Percentiles rank a stretch among this genome's conserved stretches.
Conservation (phyloP, 306 rosid genomes). For the Lithocarpus polystachyus region DNA sequence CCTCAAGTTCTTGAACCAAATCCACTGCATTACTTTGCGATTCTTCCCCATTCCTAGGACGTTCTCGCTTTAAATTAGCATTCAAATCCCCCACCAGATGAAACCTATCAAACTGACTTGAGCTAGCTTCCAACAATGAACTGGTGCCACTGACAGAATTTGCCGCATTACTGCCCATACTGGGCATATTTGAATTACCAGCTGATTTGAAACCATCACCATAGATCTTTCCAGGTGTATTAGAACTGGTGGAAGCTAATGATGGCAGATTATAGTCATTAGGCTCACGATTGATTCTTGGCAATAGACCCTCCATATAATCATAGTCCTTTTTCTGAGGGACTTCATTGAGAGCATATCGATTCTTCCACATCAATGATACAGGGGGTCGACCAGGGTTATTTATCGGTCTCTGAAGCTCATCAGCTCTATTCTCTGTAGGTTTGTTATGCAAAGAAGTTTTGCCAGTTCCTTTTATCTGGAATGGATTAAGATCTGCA, state of each 20-base stretch:
- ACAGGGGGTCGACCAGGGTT: conserved; percentile 57
- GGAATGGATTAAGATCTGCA: conserved; percentile 92
- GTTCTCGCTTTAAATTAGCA: conserved; percentile 31
- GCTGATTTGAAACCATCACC: conserved; percentile 41
- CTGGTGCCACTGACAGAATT: conserved; percentile 24
- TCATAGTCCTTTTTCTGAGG: conserved; percentile 58
- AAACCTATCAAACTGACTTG: conserved; percentile 29
- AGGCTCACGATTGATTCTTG: conserved; percentile 51
- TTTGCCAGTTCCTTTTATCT: conserved; percentile 83
- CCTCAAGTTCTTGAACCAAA: conserved; percentile 35
- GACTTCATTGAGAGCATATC: conserved; percentile 66
- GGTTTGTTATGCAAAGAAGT: conserved; percentile 54
- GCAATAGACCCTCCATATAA: conserved; percentile 32
- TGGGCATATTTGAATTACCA: conserved; percentile 30
- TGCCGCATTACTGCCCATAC: conserved; percentile 35
- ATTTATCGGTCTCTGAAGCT: conserved; percentile 45
- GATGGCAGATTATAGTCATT: conserved; percentile 55
- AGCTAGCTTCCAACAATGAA: conserved; percentile 30
- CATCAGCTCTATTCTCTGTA: conserved; percentile 61
- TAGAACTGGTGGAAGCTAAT: conserved; percentile 56
- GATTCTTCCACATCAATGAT: conserved; percentile 79
- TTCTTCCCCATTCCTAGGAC: conserved; percentile 25
- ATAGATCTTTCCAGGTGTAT: conserved; percentile 46
- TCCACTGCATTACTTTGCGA: conserved; percentile 31
- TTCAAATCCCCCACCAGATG: conserved; percentile 35